Base-by-base conservation (phyloP, 257 asterid genomes). In the Sherardia arvensis region DNA sequence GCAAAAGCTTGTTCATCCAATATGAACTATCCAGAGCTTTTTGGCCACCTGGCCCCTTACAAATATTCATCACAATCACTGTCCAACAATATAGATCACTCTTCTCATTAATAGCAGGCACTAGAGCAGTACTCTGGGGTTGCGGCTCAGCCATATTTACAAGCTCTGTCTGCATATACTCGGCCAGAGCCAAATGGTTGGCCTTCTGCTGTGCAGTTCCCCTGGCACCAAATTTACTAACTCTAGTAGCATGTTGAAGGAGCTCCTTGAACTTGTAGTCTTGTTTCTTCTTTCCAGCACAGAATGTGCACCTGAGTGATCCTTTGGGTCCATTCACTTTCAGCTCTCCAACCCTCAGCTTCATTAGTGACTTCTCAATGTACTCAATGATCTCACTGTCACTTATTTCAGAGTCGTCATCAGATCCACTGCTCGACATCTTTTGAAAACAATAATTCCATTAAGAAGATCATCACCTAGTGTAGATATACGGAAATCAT, bases 221-320 rank as follows among this genome's bases (percentile, higher is more conserved):
- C 62, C 68, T 81, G 58, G 87, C 66, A 9, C 95, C 74, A 45
- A 93, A 91, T 78, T 85, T 89, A 56, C 86, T 43, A 43, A 74
- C 93, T 74, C 97, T 95, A 55, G 85, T 74, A 27, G 96, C 99
- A 74, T 89, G 99, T 54, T 81, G 88, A 74, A 72, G 71, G 45
- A 93, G 97, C 68, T 93, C 97, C 73, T 85, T 82, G 78, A 77
- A 85, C 84, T 81, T 82, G 72, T 87, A 93, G 71, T 83, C 97
- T 53, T 93, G 99, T 59, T 93, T 93, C 78, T 90, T 93, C 83
- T 87, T 90, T 15, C 96, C 97, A 40, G 95, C 97, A 70, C 97
- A 93, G 58, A 89, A 93, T 34, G 99, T 97, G 73, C 99, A 93
- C 58, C 96, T 79, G 43, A 93, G 82, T 72, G 82, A 53, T 56